These are phyloP conservation scores for Silene uniflora DNA, from an alignment of 148 eudicot species.

Conservation along the genomic window DNA sequence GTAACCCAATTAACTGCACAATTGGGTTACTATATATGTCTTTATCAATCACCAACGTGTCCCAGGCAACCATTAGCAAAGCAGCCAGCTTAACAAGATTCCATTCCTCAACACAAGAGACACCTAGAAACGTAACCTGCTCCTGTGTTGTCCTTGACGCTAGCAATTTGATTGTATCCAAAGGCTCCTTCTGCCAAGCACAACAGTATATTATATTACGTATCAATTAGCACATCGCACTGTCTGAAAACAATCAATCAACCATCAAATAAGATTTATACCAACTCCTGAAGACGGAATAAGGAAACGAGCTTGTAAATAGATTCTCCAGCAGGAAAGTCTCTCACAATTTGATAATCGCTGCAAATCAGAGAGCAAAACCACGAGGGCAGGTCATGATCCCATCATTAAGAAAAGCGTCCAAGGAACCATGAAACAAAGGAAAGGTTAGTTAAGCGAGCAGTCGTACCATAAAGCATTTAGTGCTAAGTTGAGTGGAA, in stretches of 20 bases:
- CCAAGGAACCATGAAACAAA: neutral
- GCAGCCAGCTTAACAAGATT: slow-evolving; percentile 8
- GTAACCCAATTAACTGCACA: neutral
- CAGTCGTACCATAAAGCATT: neutral
- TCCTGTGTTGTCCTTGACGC: neutral
- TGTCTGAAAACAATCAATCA: neutral
- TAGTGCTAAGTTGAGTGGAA: neutral
- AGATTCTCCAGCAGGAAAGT: neutral
- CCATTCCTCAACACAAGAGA: neutral
- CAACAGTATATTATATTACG: neutral
- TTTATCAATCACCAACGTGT: neutral
- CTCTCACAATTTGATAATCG: neutral
- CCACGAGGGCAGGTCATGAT: neutral
- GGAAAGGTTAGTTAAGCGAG: too few species aligned
- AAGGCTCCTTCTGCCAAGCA: slow-evolving; percentile 8
- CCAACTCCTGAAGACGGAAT: neutral
- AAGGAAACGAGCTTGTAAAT: neutral
- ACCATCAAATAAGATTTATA: neutral
- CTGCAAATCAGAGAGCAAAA: neutral
- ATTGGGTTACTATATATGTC: neutral
- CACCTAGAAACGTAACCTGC: neutral
- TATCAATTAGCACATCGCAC: too few species aligned
- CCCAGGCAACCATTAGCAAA: neutral
- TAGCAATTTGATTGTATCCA: too few species aligned
- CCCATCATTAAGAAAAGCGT: too few species aligned